phyloP scores from a whole-genome alignment of 2,329 filamentous ascomycete genomes.

The Aspergillus sp. region DNA sequence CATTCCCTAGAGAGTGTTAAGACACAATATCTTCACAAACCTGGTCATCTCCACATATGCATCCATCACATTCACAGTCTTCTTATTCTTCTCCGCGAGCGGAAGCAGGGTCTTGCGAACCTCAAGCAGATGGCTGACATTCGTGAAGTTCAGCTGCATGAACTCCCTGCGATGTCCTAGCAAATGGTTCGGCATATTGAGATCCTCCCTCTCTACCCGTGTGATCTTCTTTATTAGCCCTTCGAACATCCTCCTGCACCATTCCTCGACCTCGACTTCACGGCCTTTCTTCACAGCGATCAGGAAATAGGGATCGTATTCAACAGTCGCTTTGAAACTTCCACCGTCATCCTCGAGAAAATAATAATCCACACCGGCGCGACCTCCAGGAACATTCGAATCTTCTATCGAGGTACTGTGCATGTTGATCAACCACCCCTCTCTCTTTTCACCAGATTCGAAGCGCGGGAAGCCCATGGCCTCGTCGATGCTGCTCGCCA shows the following conservation, averaged over 20 bases:
- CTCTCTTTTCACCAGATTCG: slow-evolving; percentile 75
- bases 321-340: slow-evolving; percentile 91
- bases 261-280: slow-evolving; percentile 94
- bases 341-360: slow-evolving; percentile 85
- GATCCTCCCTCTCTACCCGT: slow-evolving; percentile 82
- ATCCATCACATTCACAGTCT: slow-evolving; percentile 94
- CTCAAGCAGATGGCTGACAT: slow-evolving; percentile 78
- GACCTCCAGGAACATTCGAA: slow-evolving; percentile 71
- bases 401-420: slow-evolving; percentile 83
- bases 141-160: slow-evolving; percentile 77
- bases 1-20: no score
- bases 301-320: slow-evolving; percentile 95
- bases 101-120: slow-evolving; percentile 79
- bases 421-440: slow-evolving; percentile 94
- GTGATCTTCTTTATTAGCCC: slow-evolving; percentile 73
- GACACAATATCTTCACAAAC: slow-evolving; percentile 37
- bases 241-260: slow-evolving; percentile 71
- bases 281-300: slow-evolving; percentile 81
- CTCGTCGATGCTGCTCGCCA: slow-evolving; percentile 88
- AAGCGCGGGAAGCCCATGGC: slow-evolving; percentile 88
- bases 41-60: slow-evolving; percentile 93
- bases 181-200: slow-evolving; percentile 91
- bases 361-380: slow-evolving; percentile 91
- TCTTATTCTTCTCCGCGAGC: slow-evolving; percentile 92
- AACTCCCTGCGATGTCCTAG: slow-evolving; percentile 86